phyloP scores from a whole-genome alignment of 176 grass and related monocot species.

The Avena eriantha region DNA sequence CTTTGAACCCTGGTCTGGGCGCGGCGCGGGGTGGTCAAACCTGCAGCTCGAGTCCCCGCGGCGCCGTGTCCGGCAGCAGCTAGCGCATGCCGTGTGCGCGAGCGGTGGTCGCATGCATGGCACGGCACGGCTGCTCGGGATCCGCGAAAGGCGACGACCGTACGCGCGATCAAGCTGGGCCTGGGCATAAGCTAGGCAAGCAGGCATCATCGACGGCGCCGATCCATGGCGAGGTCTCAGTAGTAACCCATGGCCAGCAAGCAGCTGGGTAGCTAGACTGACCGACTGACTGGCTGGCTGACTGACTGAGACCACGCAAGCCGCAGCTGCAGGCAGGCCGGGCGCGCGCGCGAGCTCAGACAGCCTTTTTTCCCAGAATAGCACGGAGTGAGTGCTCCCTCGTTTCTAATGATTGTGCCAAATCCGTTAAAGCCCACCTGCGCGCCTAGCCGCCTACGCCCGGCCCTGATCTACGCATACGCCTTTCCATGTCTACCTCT shows the following conservation, averaged over 20 bases:
- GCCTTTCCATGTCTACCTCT: conserved; percentile 49
- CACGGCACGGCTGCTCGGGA: conserved; percentile 37
- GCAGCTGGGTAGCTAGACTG: not conserved
- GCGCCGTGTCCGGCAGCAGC: conserved; percentile 35
- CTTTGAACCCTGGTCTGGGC: not conserved
- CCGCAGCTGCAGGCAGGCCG: not conserved
- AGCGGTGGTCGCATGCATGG: conserved; percentile 11
- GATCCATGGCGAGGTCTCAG: not conserved
- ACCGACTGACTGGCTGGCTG: not conserved
- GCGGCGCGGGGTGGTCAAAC: not conserved
- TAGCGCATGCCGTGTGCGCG: conserved; percentile 34
- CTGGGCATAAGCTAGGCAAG: not conserved
- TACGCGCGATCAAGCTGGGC: not conserved
- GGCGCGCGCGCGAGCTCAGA: not conserved
- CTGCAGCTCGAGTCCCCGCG: conserved; percentile 38
- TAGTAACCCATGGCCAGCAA: not conserved
- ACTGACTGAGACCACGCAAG: not conserved
- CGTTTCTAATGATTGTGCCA: conserved; percentile 82
- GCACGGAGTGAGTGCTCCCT: conserved; percentile 61
- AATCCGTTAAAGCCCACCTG: conserved; percentile 64
- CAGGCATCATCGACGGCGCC: conserved; percentile 17
- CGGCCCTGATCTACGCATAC: not conserved
- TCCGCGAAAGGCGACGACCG: conserved; percentile 48
- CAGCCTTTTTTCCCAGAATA: conserved; percentile 54
- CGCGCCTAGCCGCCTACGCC: not conserved